Evolutionary conservation across 495 filamentous ascomycete genomes (phyloP).

Genomic region (Chlorociboria aeruginascens): DNA sequence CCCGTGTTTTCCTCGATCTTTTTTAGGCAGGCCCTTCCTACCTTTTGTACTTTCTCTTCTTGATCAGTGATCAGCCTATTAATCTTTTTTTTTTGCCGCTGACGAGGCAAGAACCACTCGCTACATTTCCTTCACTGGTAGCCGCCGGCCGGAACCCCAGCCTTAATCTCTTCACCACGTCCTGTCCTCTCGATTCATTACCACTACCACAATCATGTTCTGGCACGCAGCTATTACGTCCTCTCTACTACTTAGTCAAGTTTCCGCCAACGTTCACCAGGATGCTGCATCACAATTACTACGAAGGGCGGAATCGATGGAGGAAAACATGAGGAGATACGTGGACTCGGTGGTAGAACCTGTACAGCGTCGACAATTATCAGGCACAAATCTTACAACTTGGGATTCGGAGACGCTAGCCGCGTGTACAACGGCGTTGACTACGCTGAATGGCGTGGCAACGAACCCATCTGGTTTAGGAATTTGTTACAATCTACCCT

Average conservation of each 20-base stretch:
- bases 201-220: constrained; percentile 9
- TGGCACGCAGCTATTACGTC: constrained; percentile 8
- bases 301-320: constrained; percentile 10
- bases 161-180: background rate
- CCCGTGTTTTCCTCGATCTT: constrained; percentile 12
- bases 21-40: constrained; percentile 20
- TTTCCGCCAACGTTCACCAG: constrained; percentile 9
- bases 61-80: constrained; percentile 7
- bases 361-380: constrained; percentile 19
- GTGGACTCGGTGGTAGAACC: constrained; percentile 17
- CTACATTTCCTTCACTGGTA: constrained; percentile 4
- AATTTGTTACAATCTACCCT: constrained; percentile 66
- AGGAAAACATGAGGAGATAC: constrained; percentile 17
- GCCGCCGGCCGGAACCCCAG: constrained; percentile 15
- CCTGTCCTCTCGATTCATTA: background rate
- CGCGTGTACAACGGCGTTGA: constrained; percentile 39
- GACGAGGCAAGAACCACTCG: constrained; percentile 8
- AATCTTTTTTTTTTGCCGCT: constrained; percentile 7
- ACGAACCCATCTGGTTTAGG: constrained; percentile 60
- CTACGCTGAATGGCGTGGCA: constrained; percentile 29
- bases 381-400: constrained; percentile 16
- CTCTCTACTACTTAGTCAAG: constrained; percentile 14
- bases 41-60: constrained; percentile 11
- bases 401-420: constrained; percentile 40
- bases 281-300: constrained; percentile 5